Conservation (phyloP, 805 yeast species). For the Candida fluviatilis region DNA sequence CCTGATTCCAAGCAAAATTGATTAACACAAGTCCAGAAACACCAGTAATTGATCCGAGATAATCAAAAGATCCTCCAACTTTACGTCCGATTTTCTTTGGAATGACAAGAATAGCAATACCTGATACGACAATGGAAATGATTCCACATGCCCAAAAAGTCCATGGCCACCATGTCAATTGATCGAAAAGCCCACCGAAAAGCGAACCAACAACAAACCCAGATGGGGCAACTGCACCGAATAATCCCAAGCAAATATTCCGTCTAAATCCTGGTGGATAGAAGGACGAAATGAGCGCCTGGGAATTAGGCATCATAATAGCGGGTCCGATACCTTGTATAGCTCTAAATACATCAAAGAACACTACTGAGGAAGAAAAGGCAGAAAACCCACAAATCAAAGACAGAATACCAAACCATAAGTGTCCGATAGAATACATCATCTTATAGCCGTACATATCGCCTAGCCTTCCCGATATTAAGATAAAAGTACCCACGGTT, state of each 20-base stretch:
- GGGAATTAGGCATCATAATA: conserved; percentile 30
- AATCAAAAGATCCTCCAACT: conserved; percentile 19
- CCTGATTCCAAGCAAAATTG: conserved; percentile 74
- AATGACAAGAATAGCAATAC: conserved; percentile 19
- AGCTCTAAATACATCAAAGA: conserved; percentile 27
- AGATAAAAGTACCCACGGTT: conserved; percentile 34
- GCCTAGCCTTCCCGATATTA: conserved; percentile 30
- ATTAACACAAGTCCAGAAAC: conserved; percentile 57
- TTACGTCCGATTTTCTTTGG: conserved; percentile 23
- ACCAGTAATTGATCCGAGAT: conserved; percentile 43
- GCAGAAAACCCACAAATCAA: conserved; percentile 24
- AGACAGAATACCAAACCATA: conserved; percentile 19
- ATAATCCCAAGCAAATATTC: conserved; percentile 21
- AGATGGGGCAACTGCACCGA: conserved; percentile 33
- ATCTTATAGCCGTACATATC: conserved; percentile 32
- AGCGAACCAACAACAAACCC: conserved; percentile 29
- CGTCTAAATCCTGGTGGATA: conserved; percentile 22
- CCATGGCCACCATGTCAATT: conserved; percentile 35
- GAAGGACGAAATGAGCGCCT: conserved; percentile 27
- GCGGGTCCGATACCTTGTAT: conserved; percentile 35
- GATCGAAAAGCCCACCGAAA: conserved; percentile 21
- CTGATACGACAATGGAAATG: conserved; percentile 12
- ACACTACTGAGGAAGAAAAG: conserved; percentile 18
- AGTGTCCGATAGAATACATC: conserved; percentile 22
- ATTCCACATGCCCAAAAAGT: conserved; percentile 26